A percentile compares a stretch with the other conserved stretches of the same genome.
Conservation (phyloP, 345 rosid genomes). For the Euclidium syriacum region DNA sequence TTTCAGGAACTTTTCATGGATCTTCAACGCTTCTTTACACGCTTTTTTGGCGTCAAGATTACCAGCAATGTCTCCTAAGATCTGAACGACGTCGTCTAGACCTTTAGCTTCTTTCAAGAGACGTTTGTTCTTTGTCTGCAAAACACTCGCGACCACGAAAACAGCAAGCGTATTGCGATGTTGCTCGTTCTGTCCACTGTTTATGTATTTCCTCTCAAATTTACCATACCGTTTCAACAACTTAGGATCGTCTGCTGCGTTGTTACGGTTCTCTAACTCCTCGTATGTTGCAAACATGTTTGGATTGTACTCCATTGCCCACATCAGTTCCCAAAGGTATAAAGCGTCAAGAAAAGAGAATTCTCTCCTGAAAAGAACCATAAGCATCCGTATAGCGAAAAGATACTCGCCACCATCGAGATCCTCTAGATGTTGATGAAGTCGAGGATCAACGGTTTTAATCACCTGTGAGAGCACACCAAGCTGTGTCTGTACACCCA, state of each 20-base stretch:
- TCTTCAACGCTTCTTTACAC: constrained; percentile 72
- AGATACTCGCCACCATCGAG: constrained; percentile 90
- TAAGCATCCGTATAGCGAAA: constrained; percentile 92
- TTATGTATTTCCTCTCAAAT: constrained; percentile 59
- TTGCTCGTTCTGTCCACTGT: constrained; percentile 46
- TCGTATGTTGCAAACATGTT: constrained; percentile 57
- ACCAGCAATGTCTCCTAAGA: constrained; percentile 63
- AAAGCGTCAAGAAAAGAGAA: constrained; percentile 78
- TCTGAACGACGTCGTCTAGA: constrained; percentile 86
- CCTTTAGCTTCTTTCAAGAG: constrained; percentile 87
- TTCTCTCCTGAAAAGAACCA: constrained; percentile 96
- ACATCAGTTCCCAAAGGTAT: constrained; percentile 98
- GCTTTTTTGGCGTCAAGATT: constrained; percentile 82
- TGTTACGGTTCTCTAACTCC: constrained; percentile 35
- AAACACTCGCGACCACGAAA: constrained; percentile 85
- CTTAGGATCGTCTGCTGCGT: constrained; percentile 37
- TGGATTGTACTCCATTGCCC: constrained; percentile 99
- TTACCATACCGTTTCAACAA: constrained; percentile 73
- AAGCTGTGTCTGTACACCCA: constrained; percentile 92
- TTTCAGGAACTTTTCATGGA: constrained; percentile 68
- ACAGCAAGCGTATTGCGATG: constrained; percentile 56
- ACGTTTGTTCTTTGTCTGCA: constrained; percentile 77
- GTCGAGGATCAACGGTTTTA: constrained; percentile 80
- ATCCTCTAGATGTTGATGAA: constrained; percentile 90
- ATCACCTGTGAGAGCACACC: constrained; percentile 77